Evolutionary conservation across 163 green algal genomes (phyloP).

Genomic region (Prototheca stagnorum): DNA sequence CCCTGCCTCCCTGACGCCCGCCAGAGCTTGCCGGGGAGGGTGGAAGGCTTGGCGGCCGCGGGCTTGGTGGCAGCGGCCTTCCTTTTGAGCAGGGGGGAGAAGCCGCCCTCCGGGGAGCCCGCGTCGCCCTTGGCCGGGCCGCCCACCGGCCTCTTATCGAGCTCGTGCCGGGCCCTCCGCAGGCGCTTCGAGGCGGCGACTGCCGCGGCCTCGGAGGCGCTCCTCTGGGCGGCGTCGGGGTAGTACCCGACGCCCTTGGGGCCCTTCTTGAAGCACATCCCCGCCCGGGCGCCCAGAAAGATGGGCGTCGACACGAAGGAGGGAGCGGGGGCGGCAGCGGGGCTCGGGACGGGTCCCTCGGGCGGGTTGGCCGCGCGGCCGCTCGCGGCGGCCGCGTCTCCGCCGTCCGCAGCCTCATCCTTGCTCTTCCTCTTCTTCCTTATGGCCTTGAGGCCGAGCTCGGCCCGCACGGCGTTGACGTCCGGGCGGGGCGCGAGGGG

Average conservation of each 20-base stretch:
- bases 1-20: not conserved
- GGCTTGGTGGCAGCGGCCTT: not conserved
- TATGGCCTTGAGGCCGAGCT: constrained; percentile 13
- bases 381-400: not conserved
- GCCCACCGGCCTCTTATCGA: not conserved
- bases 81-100: not conserved
- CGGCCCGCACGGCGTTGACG: constrained; percentile 18
- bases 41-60: not conserved
- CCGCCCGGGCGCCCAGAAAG: constrained; percentile 19
- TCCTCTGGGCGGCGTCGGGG: constrained; percentile 9
- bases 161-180: not conserved
- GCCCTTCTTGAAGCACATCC: constrained; percentile 34
- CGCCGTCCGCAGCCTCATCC: constrained; percentile 1
- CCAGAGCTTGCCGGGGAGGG: not conserved
- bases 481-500: too few relatives aligned
- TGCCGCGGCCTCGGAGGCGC: too few relatives aligned
- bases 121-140: not conserved
- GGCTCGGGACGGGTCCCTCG: not conserved
- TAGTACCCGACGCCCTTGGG: constrained; percentile 35
- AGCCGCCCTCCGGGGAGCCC: not conserved
- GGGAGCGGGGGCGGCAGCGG: not conserved
- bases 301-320: constrained; percentile 16
- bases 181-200: not conserved
- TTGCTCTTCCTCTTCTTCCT: constrained; percentile 7
- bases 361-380: not conserved